Evolutionary conservation across 441 rosid species (phyloP), one percentile per base, ranked within the genome.

Genomic region (Theobroma grandiflorum): DNA sequence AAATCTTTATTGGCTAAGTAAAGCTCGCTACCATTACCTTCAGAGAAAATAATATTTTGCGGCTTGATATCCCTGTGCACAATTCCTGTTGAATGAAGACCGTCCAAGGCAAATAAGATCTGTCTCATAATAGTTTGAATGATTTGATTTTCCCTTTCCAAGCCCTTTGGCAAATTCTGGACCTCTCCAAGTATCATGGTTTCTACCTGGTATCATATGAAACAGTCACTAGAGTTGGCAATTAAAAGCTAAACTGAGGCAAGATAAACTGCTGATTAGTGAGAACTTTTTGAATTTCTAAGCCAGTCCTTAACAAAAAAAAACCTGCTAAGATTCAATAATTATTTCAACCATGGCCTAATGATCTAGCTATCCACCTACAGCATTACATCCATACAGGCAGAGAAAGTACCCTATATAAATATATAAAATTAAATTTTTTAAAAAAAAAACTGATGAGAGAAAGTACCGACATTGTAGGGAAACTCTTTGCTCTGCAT

Each of bases 1-100:
- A 73, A n/a, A 26, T 57, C 42, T 61, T 64, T 42, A 7, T 6
- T 11, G 18, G 26, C 67, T 62, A 55, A 59, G 10, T 77, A 47
- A 63, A 80, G 70, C 79, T 64, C 77, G 75, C 73, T 38, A 35
- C 35, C 61, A 65, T 86, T 90, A 94, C 98, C 98, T 93, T 94
- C 95, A 16, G 99, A 96, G 83, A 94, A 96, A 76, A 94, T 96
- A 80, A 96, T 68, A 80, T 96, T 96, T 81, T 92, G 99, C 57
- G 97, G 98, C 90, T 96, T 94, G 40, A 96, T 87, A 82, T 94
- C 99, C 80, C 99, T 87, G 72, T 96, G 99, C 47, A 94, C 97
- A 82, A 93, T 96, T 83, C 98, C 99, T 0, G 98, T 96, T 3
- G 98, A 95, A 87, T 93, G 99, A 82, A 96, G 98, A 72, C 98